Conservation (phyloP, 1,284 basidiomycete genomes). For the Cryptococcus wingfieldii region DNA sequence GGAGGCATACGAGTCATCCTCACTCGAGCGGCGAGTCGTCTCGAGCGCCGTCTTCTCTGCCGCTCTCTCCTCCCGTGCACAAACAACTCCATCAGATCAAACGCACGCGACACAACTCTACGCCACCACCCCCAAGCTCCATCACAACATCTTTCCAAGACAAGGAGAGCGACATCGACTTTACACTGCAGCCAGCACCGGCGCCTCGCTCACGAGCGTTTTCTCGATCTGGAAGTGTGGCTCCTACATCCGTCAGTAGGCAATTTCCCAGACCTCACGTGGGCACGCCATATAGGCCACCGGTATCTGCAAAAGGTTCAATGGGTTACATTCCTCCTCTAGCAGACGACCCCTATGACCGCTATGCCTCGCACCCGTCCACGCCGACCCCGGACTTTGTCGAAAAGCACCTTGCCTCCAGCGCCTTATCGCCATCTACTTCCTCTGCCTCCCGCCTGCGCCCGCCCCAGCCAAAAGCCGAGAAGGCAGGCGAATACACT, state of each 20-base stretch:
- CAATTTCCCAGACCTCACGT: not conserved
- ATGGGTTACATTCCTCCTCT: slow-evolving; percentile 18
- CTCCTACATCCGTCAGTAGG: not conserved
- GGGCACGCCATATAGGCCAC: not conserved
- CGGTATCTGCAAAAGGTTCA: not conserved
- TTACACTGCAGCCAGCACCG: not conserved
- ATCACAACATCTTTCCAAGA: not conserved
- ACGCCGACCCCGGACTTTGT: slow-evolving; percentile 6
- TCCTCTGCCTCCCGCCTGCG: not conserved
- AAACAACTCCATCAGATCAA: not conserved
- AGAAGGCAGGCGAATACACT: slow-evolving; percentile 14
- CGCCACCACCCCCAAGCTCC: not conserved
- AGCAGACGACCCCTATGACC: slow-evolving; percentile 21
- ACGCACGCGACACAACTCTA: not conserved
- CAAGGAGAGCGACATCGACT: not conserved
- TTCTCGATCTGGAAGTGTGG: not conserved
- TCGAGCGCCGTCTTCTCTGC: not conserved
- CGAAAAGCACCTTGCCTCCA: not conserved
- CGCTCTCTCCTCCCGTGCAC: not conserved
- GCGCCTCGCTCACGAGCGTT: not conserved
- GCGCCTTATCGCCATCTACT: not conserved
- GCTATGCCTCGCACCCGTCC: slow-evolving; percentile 28
- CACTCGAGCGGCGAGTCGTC: not conserved
- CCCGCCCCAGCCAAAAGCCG: not conserved
- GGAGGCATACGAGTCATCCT: not conserved